phyloP scores from a whole-genome alignment of 176 grass and related monocot genomes.

The Aegilops sharonensis region DNA sequence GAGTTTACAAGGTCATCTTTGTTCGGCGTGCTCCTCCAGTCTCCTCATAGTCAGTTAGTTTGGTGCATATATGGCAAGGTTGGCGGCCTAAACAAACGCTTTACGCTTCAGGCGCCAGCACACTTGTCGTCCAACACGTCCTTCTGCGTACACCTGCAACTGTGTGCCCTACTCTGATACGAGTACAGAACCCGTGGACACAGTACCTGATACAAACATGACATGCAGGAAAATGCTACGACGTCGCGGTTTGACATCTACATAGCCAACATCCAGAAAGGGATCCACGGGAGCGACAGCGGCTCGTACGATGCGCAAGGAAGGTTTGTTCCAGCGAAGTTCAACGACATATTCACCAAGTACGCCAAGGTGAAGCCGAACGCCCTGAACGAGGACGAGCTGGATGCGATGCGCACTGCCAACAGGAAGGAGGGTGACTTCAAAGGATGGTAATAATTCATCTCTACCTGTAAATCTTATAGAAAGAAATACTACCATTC shows the following conservation, averaged over 20 bases:
- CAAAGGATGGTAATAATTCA: slow-evolving; percentile 39
- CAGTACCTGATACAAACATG: not conserved
- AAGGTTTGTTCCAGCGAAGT: slow-evolving; percentile 61
- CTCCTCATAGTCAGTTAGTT: not conserved
- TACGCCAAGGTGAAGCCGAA: slow-evolving; percentile 38
- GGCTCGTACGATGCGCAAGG: slow-evolving; percentile 57
- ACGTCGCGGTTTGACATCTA: slow-evolving; percentile 50
- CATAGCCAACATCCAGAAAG: slow-evolving; percentile 68
- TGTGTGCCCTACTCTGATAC: not conserved
- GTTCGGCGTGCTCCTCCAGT: not conserved
- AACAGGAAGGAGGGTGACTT: slow-evolving; percentile 45
- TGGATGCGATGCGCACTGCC: slow-evolving; percentile 46
- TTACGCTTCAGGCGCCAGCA: not conserved
- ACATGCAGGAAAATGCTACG: slow-evolving; percentile 46
- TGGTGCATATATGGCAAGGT: not conserved
- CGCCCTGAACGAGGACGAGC: slow-evolving; percentile 44
- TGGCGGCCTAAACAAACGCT: not conserved
- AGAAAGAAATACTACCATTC: no score
- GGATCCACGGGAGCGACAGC: slow-evolving; percentile 65
- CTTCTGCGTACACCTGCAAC: not conserved
- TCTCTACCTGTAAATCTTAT: not conserved
- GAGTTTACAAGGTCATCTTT: not conserved
- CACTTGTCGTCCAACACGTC: not conserved
- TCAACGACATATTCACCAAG: slow-evolving; percentile 69
- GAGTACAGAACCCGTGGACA: no score